Base-by-base conservation (phyloP, 2,329 filamentous ascomycete species). In the Zalaria sp. region DNA sequence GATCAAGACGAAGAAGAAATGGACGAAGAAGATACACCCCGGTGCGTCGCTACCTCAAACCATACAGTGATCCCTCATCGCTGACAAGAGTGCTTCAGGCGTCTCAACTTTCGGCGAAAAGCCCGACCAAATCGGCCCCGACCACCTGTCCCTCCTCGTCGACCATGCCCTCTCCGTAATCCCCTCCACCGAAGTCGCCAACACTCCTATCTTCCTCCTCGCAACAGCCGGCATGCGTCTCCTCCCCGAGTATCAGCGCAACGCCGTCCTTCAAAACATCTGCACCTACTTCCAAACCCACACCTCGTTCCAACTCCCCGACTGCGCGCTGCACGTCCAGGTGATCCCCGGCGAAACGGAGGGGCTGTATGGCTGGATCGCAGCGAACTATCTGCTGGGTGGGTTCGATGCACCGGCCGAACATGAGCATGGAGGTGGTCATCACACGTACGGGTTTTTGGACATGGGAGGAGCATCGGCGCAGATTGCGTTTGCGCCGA, bases 381-480 rank as follows among this genome's bases (percentile, higher is more conserved):
- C 93, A 5, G 84, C 89, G 41, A 98, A 98, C 57, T 98, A 98
- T 56, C 65, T 98, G 27, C 71, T 98, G 1, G 89, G 87, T 27
- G 86, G 87, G 3, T 96, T 98, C 53, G 83, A 96, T 58, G 68
- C 73, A 11, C 80, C 85, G 0, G 66, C 79, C 39, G 65, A 77
- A 9, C 84, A 94, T 53, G 67, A 76, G 41, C 86, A 94, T 58
- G 87, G 86, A 40, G 87, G 93, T 49, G 77, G 75, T 26, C 91
- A 96, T 58, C 83, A 88, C 55, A 98, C 91, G 0, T 98, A 96
- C 60, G 91, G 91, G 0, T 98, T 98, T 55, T 67, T 98, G 46
- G 91, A 98, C 58, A 98, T 98, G 93, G 91, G 91, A 39, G 91
- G 91, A 40, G 91, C 91, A 26, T 96, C 89, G 0, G 89, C 91